Evolutionary conservation across 768 basidiomycete species (phyloP), one percentile per base, ranked within the genome.

Genomic region (Leccinum truebloodii): DNA sequence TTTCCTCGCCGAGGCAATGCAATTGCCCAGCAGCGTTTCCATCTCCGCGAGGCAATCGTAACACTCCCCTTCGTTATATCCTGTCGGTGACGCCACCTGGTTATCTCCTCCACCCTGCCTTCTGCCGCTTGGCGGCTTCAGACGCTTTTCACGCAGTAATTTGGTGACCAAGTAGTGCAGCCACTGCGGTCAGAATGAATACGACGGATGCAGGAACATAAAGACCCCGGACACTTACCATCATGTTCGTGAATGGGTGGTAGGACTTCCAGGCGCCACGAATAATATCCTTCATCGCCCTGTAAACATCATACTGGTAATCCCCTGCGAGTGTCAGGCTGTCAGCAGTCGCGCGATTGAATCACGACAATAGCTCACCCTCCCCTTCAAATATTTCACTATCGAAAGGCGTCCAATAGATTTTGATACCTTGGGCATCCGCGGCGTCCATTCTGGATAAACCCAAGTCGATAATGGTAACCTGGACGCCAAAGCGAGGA

Each of bases 221-320:
- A 52, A 26, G 5, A 39, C 5, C 48, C 22, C 22, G 58, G 46
- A 14, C 26, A 67, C 85, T 69, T 69, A 95, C 96, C 85, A 98
- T 86, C 39, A 97, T 86, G 71, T 98, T 98, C 10, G 94, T 95
- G 18, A 89, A 74, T 2, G 94, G 94, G 58, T 85, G 81, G 71
- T 87, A 97, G 10, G 74, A 81, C 64, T 84, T 82, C 97, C 97
- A 99, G 46, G 79, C 71, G 37, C 78, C 78, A 6, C 80, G 76
- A 51, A 84, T 86, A 62, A 86, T 76, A 32, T 78, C 77, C 53
- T 80, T 80, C 93, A 98, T 98, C 76, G 88, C 83, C 48, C 96
- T 85, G 69, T 99, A 99, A 4, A 98, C 80, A 69, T 98, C 94
- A 73, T 94, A 98, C 73, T 98, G 97, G 68, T 92, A 91, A 71